Conservation (phyloP, 2,329 filamentous ascomycete species). For the Fusarium denticulatum region DNA sequence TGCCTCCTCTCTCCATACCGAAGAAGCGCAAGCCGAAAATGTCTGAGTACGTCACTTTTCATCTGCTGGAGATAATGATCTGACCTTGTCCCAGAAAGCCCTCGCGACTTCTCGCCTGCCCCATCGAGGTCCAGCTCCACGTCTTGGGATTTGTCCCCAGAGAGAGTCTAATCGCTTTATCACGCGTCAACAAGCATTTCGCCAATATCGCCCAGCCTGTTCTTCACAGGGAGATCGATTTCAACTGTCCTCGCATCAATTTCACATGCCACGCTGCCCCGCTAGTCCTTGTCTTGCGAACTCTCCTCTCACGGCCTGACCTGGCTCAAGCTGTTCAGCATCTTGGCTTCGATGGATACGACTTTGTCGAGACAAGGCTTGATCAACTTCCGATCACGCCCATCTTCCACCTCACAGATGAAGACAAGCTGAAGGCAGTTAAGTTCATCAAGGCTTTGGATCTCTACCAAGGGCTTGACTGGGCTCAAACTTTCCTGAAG, state of each 20-base stretch:
- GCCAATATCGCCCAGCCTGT: background rate
- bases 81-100: background rate
- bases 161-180: background rate
- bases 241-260: background rate
- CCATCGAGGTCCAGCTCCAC: background rate
- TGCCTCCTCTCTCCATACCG: background rate
- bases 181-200: background rate
- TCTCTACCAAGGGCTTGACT: background rate
- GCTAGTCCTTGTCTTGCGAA: background rate
- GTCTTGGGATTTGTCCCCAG: background rate
- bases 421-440: background rate
- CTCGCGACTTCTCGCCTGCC: background rate
- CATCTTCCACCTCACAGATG: background rate
- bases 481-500: background rate
- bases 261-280: background rate
- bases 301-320: background rate
- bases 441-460: background rate
- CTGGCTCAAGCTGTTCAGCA: background rate
- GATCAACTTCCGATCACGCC: background rate
- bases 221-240: background rate
- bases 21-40: background rate
- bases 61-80: background rate
- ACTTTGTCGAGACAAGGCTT: background rate
- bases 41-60: fast-evolving
- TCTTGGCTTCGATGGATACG: background rate